Percentiles rank a stretch among this genome's conserved stretches.
phyloP scores from a whole-genome alignment of 768 basidiomycete genomes.

The Gloeostereum incarnatum region DNA sequence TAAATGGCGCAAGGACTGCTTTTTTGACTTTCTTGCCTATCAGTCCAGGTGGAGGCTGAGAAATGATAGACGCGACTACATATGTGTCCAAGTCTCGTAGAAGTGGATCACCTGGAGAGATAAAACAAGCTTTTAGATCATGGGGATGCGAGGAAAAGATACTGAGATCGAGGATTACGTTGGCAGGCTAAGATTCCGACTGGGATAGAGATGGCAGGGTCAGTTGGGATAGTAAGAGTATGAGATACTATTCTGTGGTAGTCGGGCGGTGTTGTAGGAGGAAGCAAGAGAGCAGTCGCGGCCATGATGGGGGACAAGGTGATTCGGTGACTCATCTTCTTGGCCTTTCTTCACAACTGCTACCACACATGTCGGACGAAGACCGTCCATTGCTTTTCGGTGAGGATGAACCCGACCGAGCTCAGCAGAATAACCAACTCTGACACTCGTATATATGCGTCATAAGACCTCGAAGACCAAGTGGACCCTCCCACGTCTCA shows the following conservation, averaged over 20 bases:
- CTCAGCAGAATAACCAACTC: no score
- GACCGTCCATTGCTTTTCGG: no score
- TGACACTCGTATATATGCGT: no score
- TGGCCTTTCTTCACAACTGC: no score
- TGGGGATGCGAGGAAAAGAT: constrained; percentile 1
- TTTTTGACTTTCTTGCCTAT: constrained; percentile 47
- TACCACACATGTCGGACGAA: no score
- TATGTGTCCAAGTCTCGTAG: constrained; percentile 47
- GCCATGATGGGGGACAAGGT: constrained; percentile 22
- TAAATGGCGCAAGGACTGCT: constrained; percentile 36
- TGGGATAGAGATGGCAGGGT: constrained; percentile 43
- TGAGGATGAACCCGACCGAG: no score
- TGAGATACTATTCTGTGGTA: constrained; percentile 62
- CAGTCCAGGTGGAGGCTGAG: constrained; percentile 29
- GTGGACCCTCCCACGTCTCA: no score
- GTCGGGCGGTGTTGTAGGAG: constrained; percentile 36
- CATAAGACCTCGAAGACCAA: no score
- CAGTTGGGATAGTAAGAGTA: constrained; percentile 43
- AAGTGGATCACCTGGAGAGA: constrained; percentile 55
- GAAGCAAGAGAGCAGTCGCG: constrained; percentile 32
- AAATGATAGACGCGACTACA: constrained; percentile 40
- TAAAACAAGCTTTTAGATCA: constrained; percentile 3
- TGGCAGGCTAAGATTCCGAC: constrained; percentile 78
- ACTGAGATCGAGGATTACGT: constrained; percentile 31
- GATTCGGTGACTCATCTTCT: no score